Percentiles rank a stretch among this genome's conserved stretches.
phyloP scores from a whole-genome alignment of 2,329 filamentous ascomycete species.

The Pyricularia pennisetigena region DNA sequence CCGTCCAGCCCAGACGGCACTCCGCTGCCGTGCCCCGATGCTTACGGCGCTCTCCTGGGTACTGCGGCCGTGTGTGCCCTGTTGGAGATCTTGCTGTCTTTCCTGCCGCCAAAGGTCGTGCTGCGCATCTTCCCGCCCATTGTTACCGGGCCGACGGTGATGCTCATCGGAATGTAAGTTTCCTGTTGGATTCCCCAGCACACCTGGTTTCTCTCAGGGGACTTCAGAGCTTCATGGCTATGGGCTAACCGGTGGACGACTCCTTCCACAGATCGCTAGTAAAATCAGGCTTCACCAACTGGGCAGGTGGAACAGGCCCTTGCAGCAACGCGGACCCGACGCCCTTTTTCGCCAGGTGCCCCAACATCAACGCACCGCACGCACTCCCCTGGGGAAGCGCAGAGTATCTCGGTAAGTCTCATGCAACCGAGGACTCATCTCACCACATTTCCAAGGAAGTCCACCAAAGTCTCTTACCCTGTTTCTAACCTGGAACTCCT shows the following conservation, averaged over 20 bases:
- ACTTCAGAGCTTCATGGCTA: background rate
- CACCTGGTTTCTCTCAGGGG: background rate
- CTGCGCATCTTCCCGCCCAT: conserved; percentile 71
- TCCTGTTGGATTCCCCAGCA: background rate
- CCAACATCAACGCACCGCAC: conserved; percentile 56
- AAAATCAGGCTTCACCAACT: conserved; percentile 61
- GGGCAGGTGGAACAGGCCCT: conserved; percentile 63
- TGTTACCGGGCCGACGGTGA: conserved; percentile 31
- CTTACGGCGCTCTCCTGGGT: conserved; percentile 66
- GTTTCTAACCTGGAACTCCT: background rate
- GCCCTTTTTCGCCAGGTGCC: conserved; percentile 55
- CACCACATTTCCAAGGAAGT: background rate
- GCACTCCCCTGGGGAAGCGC: conserved; percentile 69
- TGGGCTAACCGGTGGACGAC: background rate
- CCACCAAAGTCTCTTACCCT: background rate
- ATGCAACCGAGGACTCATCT: background rate
- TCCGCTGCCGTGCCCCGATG: conserved; percentile 63
- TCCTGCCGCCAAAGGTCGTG: conserved; percentile 58
- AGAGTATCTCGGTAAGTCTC: conserved; percentile 55
- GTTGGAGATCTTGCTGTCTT: conserved; percentile 64
- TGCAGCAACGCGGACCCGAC: conserved; percentile 39
- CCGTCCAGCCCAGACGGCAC: conserved; percentile 49
- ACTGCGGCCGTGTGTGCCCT: conserved; percentile 56
- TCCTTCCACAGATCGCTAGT: conserved; percentile 40
- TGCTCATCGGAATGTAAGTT: conserved; percentile 55